phyloP scores from a whole-genome alignment of 2,329 filamentous ascomycete genomes.

The Fusarium foetens region DNA sequence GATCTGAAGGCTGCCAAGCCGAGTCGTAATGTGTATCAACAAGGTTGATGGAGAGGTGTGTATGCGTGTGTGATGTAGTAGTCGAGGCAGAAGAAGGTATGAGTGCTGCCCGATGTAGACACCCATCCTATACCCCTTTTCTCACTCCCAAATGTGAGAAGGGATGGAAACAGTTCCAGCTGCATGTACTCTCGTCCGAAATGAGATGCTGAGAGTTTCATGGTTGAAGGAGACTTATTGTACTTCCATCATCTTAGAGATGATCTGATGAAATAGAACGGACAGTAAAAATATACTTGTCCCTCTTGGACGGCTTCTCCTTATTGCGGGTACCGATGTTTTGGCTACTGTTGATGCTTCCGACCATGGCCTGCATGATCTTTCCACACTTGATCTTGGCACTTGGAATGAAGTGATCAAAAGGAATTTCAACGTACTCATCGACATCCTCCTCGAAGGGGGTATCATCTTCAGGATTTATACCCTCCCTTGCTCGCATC shows the following conservation, averaged over 20 bases:
- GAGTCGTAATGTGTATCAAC: background rate
- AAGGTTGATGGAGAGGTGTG: too few species aligned
- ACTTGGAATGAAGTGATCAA: background rate
- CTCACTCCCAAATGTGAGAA: background rate
- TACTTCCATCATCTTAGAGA: background rate
- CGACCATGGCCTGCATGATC: background rate
- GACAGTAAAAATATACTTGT: too few species aligned
- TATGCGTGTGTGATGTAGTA: background rate
- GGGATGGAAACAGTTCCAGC: background rate
- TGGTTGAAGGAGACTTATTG: background rate
- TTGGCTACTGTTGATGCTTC: background rate
- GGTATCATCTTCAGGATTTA: fast-evolving
- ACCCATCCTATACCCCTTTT: background rate
- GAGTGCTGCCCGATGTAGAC: background rate
- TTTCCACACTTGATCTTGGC: background rate
- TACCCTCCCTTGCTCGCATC: background rate
- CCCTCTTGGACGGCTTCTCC: background rate
- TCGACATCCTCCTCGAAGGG: background rate
- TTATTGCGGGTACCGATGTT: background rate
- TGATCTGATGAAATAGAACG: background rate
- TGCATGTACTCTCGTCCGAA: background rate
- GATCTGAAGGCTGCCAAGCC: background rate
- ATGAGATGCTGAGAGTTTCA: background rate
- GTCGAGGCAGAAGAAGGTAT: background rate
- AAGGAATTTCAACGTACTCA: background rate